Evolutionary conservation across 192 early-diverging fungal species (phyloP), one percentile per base, ranked within the genome.

Genomic region (Kickxella alabastrina): DNA sequence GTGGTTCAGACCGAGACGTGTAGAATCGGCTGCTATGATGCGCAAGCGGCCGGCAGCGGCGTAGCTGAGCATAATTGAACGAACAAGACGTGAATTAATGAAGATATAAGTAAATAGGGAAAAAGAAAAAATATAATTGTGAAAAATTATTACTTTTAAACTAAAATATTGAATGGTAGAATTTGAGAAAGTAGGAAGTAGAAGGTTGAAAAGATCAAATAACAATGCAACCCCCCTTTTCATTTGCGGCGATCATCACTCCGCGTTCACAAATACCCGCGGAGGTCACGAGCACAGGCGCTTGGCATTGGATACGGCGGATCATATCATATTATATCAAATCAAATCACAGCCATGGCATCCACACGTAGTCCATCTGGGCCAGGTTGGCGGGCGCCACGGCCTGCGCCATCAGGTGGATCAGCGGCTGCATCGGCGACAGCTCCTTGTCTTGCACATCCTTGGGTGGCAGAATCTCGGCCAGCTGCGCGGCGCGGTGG

Each of bases 281-380:
- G n/a, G n/a, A 45, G 13, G 13, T 9, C 21, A 41, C 40, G 18
- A 21, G 40, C 19, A 28, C 13, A 18, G 41, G 31, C 32, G 10
- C 22, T 23, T 14, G 37, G 3, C 34, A 39, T 9, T n/a, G 25
- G 37, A 36, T 31, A 35, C 25, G 17, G 8, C 3, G 13, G 35
- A 36, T 36, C 15, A 15, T 10, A 28, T 27, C n/a, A n/a, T n/a
- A n/a, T n/a, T n/a, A n/a, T n/a, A n/a, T n/a, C n/a, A n/a, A 34
- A 15, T 19, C 29, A 18, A 48, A 48, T 48, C 46, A 92, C 21
- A 91, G 63, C 87, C 87, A 92, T 6, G 87, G 88, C 85, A 95
- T 79, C 87, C 91, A 99, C 17, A 81, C 79, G 45, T 90, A 85
- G 59, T 97, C 95, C 95, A 98, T 97, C 52, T 90, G 84, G 4